Conservation (phyloP, 768 basidiomycete species). For the Collybiopsis confluens region DNA sequence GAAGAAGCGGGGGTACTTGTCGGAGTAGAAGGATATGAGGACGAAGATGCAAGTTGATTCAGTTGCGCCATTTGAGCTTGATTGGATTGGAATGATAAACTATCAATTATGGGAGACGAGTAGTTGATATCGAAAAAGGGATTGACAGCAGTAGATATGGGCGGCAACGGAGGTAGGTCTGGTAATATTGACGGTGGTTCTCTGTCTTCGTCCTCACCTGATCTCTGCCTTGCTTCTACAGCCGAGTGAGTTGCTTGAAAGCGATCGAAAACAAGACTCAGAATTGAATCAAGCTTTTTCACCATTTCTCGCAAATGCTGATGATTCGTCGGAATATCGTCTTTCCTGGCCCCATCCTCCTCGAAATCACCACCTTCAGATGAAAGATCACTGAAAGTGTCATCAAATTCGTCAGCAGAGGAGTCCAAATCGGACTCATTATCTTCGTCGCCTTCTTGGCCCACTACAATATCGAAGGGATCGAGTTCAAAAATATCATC, state of each 20-base stretch:
- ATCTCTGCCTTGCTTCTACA: slow-evolving; percentile 16
- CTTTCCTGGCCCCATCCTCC: slow-evolving; percentile 27
- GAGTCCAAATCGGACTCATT: slow-evolving; percentile 50
- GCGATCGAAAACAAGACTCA: slow-evolving; percentile 82
- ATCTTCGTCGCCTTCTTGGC: slow-evolving; percentile 65
- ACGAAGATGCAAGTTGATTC: slow-evolving; percentile 7
- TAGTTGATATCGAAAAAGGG: slow-evolving; percentile 12
- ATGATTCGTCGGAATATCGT: slow-evolving; percentile 51
- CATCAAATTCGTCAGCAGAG: slow-evolving; percentile 43
- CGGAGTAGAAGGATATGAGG: slow-evolving; percentile 15
- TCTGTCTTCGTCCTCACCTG: slow-evolving; percentile 8
- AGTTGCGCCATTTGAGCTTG: slow-evolving; percentile 6
- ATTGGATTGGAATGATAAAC: not conserved
- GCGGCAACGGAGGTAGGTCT: slow-evolving; percentile 29
- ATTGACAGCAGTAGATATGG: slow-evolving; percentile 16
- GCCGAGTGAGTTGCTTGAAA: slow-evolving; percentile 50
- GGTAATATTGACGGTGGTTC: slow-evolving; percentile 20
- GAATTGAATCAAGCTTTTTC: slow-evolving; percentile 84
- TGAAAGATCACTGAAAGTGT: slow-evolving; percentile 68
- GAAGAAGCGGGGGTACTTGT: slow-evolving; percentile 11
- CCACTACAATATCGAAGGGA: slow-evolving; percentile 79
- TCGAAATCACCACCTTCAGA: slow-evolving; percentile 59
- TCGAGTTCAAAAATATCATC: slow-evolving; percentile 69
- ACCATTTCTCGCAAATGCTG: slow-evolving; percentile 83
- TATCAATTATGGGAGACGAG: not conserved